phyloP scores from a whole-genome alignment of 2,329 filamentous ascomycete genomes.

The Colletotrichum cordylinicola region DNA sequence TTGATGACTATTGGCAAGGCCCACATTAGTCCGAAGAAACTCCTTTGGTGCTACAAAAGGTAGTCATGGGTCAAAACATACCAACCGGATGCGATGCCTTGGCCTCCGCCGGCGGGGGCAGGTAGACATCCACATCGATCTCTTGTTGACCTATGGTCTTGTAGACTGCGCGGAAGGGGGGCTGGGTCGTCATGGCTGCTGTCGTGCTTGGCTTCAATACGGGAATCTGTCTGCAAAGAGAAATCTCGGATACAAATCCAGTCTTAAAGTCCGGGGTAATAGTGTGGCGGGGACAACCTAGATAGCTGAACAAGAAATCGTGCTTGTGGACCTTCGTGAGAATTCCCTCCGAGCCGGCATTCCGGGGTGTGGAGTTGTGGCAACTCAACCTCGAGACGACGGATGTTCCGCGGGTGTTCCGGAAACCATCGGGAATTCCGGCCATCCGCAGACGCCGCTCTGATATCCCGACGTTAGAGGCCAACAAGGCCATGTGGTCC shows the following conservation, averaged over 20 bases:
- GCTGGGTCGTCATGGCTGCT: constrained; percentile 17
- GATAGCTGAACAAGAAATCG: not conserved
- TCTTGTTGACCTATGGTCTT: constrained; percentile 30
- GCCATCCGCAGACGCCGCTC: not conserved
- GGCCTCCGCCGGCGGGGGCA: constrained; percentile 21
- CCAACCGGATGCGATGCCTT: constrained; percentile 4
- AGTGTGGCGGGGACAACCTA: not conserved
- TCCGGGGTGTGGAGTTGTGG: constrained; percentile 2
- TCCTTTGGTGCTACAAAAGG: not conserved
- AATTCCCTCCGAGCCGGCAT: not conserved
- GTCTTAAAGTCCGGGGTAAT: not conserved
- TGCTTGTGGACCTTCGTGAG: not conserved
- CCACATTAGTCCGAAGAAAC: not conserved
- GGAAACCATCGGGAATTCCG: not conserved
- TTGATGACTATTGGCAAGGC: constrained; percentile 36
- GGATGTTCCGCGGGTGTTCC: not conserved
- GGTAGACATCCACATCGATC: constrained; percentile 33
- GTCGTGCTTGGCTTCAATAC: not conserved
- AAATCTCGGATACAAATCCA: not conserved
- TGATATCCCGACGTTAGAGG: not conserved
- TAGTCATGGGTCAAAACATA: not conserved
- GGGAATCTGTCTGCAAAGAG: not conserved
- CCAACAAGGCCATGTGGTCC: not conserved
- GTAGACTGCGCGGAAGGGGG: constrained; percentile 31
- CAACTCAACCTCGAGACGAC: not conserved